Evolutionary conservation across 805 yeast genomes (phyloP).

Genomic region (Debaryomyces hansenii): DNA sequence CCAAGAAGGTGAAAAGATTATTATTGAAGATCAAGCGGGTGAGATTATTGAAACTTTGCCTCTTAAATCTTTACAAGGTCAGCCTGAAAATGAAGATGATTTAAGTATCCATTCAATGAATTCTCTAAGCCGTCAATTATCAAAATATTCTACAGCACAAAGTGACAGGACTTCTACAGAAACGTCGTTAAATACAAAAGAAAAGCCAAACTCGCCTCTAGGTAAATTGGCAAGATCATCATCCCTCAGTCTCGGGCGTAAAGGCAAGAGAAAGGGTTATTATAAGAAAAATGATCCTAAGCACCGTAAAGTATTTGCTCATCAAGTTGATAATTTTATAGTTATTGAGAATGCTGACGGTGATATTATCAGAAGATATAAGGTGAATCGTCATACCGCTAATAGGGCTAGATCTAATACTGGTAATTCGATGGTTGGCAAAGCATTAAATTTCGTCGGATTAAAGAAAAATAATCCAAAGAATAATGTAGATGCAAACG

Average conservation of each 20-base stretch:
- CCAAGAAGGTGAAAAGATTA: conserved; percentile 67
- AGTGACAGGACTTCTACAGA: conserved; percentile 5
- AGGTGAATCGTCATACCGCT: conserved; percentile 56
- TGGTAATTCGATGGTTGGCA: conserved; percentile 35
- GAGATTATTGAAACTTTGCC: conserved; percentile 65
- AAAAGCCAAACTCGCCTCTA: conserved; percentile 3
- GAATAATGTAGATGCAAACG: conserved; percentile 5
- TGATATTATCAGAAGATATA: conserved; percentile 82
- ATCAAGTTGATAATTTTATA: conserved; percentile 72
- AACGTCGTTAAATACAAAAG: conserved; percentile 6
- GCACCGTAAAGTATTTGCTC: conserved; percentile 60
- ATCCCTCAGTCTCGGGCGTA: conserved; percentile 4
- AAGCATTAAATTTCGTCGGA: conserved; percentile 59
- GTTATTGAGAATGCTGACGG: conserved; percentile 91
- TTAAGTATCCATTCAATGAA: conserved; percentile 39
- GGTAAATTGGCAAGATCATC: conserved; percentile 10
- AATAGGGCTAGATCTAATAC: conserved; percentile 33
- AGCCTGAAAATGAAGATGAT: conserved; percentile 11
- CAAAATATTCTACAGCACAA: conserved; percentile 33
- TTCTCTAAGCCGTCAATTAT: conserved; percentile 38
- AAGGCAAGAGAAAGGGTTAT: conserved; percentile 18
- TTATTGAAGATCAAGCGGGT: conserved; percentile 83
- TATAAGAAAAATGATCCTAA: conserved; percentile 31
- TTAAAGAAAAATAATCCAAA: conserved; percentile 24
- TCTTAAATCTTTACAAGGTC: conserved; percentile 17